Evolutionary conservation across 2,329 filamentous ascomycete genomes (phyloP).

Genomic region (Aspergillus sp.): DNA sequence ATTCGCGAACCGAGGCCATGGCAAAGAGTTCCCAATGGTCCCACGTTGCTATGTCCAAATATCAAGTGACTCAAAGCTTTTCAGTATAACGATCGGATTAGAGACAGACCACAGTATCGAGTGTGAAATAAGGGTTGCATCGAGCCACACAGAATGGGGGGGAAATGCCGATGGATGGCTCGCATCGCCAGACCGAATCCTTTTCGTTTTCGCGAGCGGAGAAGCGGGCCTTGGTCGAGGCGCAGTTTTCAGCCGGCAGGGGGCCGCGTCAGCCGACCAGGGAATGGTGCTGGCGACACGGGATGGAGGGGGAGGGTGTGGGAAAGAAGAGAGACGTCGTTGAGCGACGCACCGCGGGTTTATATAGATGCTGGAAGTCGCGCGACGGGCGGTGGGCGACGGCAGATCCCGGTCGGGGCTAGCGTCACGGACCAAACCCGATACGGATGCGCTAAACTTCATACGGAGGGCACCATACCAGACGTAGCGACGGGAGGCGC

Average conservation of each 20-base stretch:
- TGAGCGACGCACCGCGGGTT: conserved; percentile 1
- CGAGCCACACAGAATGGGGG: too few relatives aligned
- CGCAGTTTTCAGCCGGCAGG: conserved; percentile 3
- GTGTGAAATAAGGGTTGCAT: too few relatives aligned
- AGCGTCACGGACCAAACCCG: neutral
- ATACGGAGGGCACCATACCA: neutral
- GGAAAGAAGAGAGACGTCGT: neutral
- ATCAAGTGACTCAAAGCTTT: too few relatives aligned
- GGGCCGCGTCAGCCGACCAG: conserved; percentile 2
- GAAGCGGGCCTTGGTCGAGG: neutral
- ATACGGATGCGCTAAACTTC: conserved; percentile 1
- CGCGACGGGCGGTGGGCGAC: neutral
- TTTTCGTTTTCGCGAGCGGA: neutral
- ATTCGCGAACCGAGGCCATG: neutral
- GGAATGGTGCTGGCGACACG: neutral
- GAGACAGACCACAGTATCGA: too few relatives aligned
- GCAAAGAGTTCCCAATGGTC: neutral
- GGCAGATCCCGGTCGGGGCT: conserved; percentile 2
- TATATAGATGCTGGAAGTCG: neutral
- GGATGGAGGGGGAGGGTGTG: neutral
- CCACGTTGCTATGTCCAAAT: too few relatives aligned
- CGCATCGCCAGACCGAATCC: neutral
- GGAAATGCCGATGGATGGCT: too few relatives aligned
- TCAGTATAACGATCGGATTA: too few relatives aligned
- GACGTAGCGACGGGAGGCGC: neutral